These are phyloP conservation scores for Aphanoascus verrucosus DNA, from an alignment of 2,329 filamentous ascomycete species.

Conservation along the genomic window DNA sequence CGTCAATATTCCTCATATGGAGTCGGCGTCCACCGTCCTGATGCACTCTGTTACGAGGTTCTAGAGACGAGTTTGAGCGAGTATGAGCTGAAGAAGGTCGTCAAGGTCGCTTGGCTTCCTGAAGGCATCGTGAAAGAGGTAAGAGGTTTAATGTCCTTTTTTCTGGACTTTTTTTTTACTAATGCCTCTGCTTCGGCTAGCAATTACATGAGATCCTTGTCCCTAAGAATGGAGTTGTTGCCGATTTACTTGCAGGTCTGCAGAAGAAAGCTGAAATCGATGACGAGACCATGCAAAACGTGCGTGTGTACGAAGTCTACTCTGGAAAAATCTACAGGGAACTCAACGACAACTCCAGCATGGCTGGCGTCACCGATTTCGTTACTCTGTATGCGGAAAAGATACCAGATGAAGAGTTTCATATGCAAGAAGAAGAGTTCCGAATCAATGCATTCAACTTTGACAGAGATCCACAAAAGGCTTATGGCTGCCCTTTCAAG, in stretches of 20 bases:
- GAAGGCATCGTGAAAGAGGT: slow-evolving; percentile 90
- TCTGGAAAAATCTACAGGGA: slow-evolving; percentile 75
- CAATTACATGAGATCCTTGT: slow-evolving; percentile 75
- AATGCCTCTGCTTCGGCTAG: slow-evolving; percentile 1
- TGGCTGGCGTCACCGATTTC: slow-evolving; percentile 80
- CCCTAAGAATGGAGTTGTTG: slow-evolving; percentile 69
- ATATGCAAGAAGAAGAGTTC: slow-evolving; percentile 53
- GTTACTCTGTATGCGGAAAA: slow-evolving; percentile 70
- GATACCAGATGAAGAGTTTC: slow-evolving; percentile 58
- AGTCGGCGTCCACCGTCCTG: slow-evolving; percentile 58
- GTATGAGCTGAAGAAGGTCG: slow-evolving; percentile 78
- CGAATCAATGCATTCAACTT: slow-evolving; percentile 82
- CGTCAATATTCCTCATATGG: slow-evolving; percentile 61
- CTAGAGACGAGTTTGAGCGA: slow-evolving; percentile 90
- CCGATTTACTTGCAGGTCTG: slow-evolving; percentile 65
- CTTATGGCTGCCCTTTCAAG: slow-evolving; percentile 82
- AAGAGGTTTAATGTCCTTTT: slow-evolving; percentile 23
- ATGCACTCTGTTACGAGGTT: slow-evolving; percentile 83
- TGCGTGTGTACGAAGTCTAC: slow-evolving; percentile 75
- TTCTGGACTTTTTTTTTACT: neutral
- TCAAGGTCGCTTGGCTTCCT: slow-evolving; percentile 74
- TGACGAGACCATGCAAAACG: slow-evolving; percentile 60
- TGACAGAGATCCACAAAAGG: slow-evolving; percentile 73
- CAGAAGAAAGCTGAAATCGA: slow-evolving; percentile 71
- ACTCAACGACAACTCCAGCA: slow-evolving; percentile 56